A percentile compares a stretch with the other conserved stretches of the same genome.
Conservation (phyloP, 2,329 filamentous ascomycete species). For the Hypoxylon sp. region DNA sequence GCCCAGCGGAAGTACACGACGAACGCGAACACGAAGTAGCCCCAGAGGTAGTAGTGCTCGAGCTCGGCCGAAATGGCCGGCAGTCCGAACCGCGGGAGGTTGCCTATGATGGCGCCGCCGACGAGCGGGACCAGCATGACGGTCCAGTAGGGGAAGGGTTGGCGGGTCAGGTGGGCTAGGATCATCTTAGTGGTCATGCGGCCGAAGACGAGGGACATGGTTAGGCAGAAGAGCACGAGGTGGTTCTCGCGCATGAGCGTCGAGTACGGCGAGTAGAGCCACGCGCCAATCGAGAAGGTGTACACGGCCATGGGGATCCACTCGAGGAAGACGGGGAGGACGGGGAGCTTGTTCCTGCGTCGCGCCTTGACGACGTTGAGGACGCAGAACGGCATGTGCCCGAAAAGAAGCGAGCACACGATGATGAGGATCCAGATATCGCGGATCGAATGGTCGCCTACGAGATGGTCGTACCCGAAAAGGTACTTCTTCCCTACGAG, state of each 20-base stretch:
- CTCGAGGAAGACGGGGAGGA: constrained; percentile 89
- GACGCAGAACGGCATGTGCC: constrained; percentile 91
- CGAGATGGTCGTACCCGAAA: constrained; percentile 68
- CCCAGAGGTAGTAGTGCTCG: constrained; percentile 86
- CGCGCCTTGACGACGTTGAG: constrained; percentile 87
- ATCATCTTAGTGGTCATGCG: constrained; percentile 99
- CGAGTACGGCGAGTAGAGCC: constrained; percentile 93
- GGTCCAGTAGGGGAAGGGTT: constrained; percentile 98
- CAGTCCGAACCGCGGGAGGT: constrained; percentile 84
- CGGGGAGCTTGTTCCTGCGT: constrained; percentile 77
- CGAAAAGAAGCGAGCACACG: constrained; percentile 73
- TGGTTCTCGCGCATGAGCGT: constrained; percentile 86
- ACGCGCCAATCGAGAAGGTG: constrained; percentile 80
- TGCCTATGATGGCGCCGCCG: constrained; percentile 85
- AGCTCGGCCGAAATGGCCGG: constrained; percentile 73
- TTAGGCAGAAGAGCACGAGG: constrained; percentile 91
- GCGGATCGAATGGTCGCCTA: constrained; percentile 81
- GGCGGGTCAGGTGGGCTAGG: constrained; percentile 90
- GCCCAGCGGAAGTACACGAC: constrained; percentile 96
- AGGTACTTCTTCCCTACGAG: constrained; percentile 73
- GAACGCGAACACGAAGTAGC: constrained; percentile 85
- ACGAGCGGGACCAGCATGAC: constrained; percentile 89
- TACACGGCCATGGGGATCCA: constrained; percentile 94
- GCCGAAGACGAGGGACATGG: constrained; percentile 96
- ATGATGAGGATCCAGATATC: constrained; percentile 90